phyloP scores from a whole-genome alignment of 495 filamentous ascomycete genomes.

The Lasiosphaeria hispida region DNA sequence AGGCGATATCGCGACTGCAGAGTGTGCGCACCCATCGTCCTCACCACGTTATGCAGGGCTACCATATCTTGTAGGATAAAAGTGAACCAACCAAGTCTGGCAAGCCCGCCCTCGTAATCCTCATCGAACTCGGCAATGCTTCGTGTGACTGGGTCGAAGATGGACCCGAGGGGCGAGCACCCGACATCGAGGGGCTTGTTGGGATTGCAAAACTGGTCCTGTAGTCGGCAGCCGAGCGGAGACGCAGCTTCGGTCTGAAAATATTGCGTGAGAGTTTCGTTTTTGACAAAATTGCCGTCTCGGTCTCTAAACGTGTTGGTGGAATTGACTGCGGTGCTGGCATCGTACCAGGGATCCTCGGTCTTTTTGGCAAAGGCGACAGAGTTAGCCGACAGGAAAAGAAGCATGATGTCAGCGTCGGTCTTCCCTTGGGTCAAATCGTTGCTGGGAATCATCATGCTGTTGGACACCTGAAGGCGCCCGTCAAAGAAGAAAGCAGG shows the following conservation, averaged over 20 bases:
- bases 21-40: background rate
- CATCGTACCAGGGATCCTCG: slow-evolving; percentile 5
- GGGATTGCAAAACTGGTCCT: slow-evolving; percentile 8
- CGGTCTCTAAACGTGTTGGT: background rate
- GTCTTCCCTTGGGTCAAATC: background rate
- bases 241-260: background rate
- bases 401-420: background rate
- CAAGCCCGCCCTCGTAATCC: too few relatives aligned
- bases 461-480: background rate
- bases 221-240: slow-evolving; percentile 4
- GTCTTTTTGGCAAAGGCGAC: background rate
- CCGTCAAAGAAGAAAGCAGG: too few relatives aligned
- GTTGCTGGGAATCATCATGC: background rate
- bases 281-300: slow-evolving; percentile 1
- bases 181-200: background rate
- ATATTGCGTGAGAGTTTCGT: too few relatives aligned
- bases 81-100: too few relatives aligned
- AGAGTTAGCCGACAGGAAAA: background rate
- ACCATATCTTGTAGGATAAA: too few relatives aligned
- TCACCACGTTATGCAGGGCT: background rate
- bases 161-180: too few relatives aligned
- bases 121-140: background rate
- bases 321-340: background rate
- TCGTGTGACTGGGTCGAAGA: background rate
- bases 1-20: background rate